Conservation (phyloP, 169 alveolate species). For the Eimeria acervulina region DNA sequence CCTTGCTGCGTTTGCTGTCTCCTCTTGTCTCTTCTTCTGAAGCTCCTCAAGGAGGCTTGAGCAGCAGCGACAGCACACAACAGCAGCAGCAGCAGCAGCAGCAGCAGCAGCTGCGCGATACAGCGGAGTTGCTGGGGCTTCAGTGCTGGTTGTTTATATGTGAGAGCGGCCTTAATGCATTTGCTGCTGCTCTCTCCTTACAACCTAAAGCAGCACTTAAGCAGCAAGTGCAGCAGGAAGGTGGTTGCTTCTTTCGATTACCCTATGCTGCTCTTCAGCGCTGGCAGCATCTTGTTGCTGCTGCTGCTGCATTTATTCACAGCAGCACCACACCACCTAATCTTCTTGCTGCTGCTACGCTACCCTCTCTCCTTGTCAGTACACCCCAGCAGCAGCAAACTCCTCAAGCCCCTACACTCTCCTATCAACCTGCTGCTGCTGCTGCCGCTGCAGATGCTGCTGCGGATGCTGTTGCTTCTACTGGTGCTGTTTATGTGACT, state of each 20-base stretch:
- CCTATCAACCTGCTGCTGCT: not conserved
- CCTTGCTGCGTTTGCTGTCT: not conserved
- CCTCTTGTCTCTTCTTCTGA: not conserved
- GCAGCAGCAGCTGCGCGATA: too few relatives aligned
- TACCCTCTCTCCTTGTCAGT: slow-evolving; percentile 19
- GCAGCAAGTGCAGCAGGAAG: slow-evolving; percentile 37
- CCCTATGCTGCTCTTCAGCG: slow-evolving; percentile 49
- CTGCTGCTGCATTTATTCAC: not conserved
- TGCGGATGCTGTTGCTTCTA: not conserved
- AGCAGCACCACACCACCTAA: not conserved
- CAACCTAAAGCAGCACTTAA: not conserved
- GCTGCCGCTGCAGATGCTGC: not conserved
- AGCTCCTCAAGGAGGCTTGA: not conserved
- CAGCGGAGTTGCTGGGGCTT: slow-evolving; percentile 35
- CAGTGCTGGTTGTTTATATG: slow-evolving; percentile 36
- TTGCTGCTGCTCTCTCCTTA: slow-evolving; percentile 48
- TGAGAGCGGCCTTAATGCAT: slow-evolving; percentile 38
- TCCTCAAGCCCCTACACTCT: not conserved
- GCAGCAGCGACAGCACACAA: not conserved
- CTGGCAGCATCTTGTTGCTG: slow-evolving; percentile 6
- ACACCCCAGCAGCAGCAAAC: not conserved
- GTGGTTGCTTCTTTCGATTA: slow-evolving; percentile 7
- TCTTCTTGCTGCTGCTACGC: not conserved
- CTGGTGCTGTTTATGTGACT: too few relatives aligned
- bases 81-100: too few relatives aligned